Conservation (phyloP, 768 basidiomycete genomes). For the Fibroporia radiculosa region DNA sequence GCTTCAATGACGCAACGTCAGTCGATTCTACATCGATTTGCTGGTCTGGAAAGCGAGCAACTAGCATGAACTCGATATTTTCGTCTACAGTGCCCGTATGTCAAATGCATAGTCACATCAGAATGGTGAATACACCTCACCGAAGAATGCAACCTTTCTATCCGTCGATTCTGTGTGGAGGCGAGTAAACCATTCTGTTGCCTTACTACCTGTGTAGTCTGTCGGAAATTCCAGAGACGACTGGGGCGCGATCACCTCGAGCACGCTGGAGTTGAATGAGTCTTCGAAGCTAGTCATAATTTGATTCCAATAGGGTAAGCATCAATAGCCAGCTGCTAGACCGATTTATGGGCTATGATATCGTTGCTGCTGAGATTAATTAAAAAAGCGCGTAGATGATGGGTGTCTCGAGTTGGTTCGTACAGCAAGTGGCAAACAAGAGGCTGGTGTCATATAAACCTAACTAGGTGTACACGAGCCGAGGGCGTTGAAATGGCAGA, state of each 20-base stretch:
- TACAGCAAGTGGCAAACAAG: too few relatives aligned
- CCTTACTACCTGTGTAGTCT: constrained; percentile 17
- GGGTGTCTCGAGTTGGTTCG: too few relatives aligned
- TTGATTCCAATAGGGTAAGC: too few relatives aligned
- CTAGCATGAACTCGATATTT: constrained; percentile 26
- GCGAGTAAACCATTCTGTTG: constrained; percentile 50
- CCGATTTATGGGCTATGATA: too few relatives aligned
- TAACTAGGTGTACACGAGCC: too few relatives aligned
- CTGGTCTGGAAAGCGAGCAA: constrained; percentile 20
- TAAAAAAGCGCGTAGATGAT: too few relatives aligned
- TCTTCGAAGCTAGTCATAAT: constrained; percentile 48
- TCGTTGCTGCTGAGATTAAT: too few relatives aligned
- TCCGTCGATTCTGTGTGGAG: constrained; percentile 38
- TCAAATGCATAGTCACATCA: background rate
- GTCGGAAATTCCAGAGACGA: constrained; percentile 57
- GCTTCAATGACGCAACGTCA: constrained; percentile 16
- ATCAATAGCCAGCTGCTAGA: too few relatives aligned
- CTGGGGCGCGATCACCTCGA: constrained; percentile 60
- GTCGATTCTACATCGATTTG: constrained; percentile 28
- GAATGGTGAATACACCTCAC: constrained; percentile 38
- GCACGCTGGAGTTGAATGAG: constrained; percentile 48
- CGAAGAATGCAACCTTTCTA: constrained; percentile 67
- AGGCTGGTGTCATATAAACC: too few relatives aligned
- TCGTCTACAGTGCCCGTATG: constrained; percentile 29
- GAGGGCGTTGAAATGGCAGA: too few relatives aligned